phyloP scores from a whole-genome alignment of 805 yeast species.

The Cyberlindnera lachancei region DNA sequence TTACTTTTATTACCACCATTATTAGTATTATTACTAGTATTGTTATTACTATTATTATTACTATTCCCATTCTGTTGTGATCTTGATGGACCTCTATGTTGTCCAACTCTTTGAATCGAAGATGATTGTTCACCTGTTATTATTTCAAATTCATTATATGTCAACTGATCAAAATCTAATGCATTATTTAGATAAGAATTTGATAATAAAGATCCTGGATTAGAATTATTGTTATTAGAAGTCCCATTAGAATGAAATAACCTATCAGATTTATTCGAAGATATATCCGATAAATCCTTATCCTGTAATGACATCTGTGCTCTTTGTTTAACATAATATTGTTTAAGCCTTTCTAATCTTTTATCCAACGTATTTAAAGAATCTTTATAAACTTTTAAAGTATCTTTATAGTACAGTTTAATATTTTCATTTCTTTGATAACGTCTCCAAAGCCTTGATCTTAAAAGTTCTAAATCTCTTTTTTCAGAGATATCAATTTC shows the following conservation, averaged over 20 bases:
- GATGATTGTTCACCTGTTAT: conserved; percentile 5
- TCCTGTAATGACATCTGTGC: conserved; percentile 20
- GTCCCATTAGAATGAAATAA: conserved; percentile 21
- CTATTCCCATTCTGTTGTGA: background rate
- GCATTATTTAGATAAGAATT: no score
- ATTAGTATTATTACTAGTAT: no score
- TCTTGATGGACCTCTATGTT: background rate
- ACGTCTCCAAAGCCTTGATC: conserved; percentile 19
- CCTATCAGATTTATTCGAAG: conserved; percentile 23
- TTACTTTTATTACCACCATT: no score
- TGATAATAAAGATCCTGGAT: no score
- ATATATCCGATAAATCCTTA: conserved; percentile 22
- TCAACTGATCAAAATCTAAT: conserved; percentile 10
- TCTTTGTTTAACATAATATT: conserved; percentile 25
- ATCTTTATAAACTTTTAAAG: conserved; percentile 21
- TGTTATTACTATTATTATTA: background rate
- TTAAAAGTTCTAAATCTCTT: conserved; percentile 26
- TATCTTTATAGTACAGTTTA: conserved; percentile 19
- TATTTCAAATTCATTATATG: conserved; percentile 26
- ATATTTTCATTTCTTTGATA: conserved; percentile 22
- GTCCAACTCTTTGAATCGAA: background rate
- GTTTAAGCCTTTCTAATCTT: conserved; percentile 26
- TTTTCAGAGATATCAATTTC: conserved; percentile 26
- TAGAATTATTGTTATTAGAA: no score
- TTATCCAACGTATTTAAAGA: conserved; percentile 21